These are phyloP conservation scores for Erodium texanum DNA, from an alignment of 441 rosid species.

Conservation along the genomic window DNA sequence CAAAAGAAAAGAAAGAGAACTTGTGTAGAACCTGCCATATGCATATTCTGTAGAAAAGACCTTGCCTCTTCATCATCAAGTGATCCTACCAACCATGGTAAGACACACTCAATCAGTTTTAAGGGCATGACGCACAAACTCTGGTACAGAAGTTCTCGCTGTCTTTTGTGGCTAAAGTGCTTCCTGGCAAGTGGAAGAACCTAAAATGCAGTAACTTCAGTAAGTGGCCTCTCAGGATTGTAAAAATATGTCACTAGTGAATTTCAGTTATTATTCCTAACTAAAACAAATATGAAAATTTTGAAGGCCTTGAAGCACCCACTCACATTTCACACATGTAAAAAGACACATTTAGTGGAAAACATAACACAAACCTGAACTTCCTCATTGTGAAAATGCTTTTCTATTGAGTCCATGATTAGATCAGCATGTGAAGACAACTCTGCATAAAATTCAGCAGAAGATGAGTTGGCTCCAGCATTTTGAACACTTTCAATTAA, in stretches of 20 bases:
- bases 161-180: slow-evolving; percentile 56
- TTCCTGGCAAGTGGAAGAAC: slow-evolving; percentile 74
- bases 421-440: slow-evolving; percentile 57
- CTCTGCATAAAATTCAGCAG: slow-evolving; percentile 46
- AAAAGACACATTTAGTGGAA: not conserved
- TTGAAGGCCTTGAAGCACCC: not conserved
- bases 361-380: slow-evolving; percentile 40
- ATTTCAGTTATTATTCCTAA: slow-evolving; percentile 9
- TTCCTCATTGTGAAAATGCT: slow-evolving; percentile 67
- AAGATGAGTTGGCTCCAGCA: slow-evolving; percentile 44
- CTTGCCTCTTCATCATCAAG: slow-evolving; percentile 51
- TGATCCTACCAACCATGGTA: slow-evolving; percentile 63
- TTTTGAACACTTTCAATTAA: slow-evolving; percentile 52
- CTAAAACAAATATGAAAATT: not conserved
- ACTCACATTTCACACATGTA: not conserved
- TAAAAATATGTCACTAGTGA: not conserved
- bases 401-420: slow-evolving; percentile 55
- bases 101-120: slow-evolving; percentile 61
- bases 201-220: slow-evolving; percentile 34
- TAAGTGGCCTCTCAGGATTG: slow-evolving; percentile 9
- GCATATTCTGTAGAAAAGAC: slow-evolving; percentile 55
- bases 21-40: slow-evolving; percentile 46
- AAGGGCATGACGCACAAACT: slow-evolving; percentile 74
- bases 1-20: slow-evolving; percentile 10
- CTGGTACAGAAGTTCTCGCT: slow-evolving; percentile 66